Percentiles rank a stretch among this genome's conserved stretches.
These are phyloP conservation scores for Coemansia sp. DNA, from an alignment of 192 early-diverging fungal species.

Conservation along the genomic window DNA sequence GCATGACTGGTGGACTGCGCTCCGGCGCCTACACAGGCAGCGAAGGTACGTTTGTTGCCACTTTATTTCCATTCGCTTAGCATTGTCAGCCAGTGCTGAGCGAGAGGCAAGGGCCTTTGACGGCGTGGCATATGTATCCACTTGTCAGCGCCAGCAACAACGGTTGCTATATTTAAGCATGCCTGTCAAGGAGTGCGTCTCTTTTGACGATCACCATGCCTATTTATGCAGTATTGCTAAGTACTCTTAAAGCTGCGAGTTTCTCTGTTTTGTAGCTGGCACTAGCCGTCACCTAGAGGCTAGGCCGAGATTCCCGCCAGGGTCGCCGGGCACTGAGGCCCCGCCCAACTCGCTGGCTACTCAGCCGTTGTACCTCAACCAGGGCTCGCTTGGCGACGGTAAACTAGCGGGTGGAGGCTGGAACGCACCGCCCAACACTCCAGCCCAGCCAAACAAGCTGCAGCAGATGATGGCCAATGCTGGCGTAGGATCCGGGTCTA, in stretches of 20 bases:
- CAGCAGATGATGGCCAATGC: conserved; percentile 24
- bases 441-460: conserved; percentile 27
- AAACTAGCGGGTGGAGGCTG: conserved; percentile 10
- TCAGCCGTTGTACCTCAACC: conserved; percentile 10
- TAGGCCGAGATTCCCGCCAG: conserved; percentile 6
- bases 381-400: conserved; percentile 4
- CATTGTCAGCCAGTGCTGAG: not conserved
- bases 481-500: not conserved
- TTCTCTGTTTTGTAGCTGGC: conserved; percentile 2
- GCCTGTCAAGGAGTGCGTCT: not conserved
- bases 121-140: not conserved
- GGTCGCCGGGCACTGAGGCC: conserved; percentile 23
- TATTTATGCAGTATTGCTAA: conserved; percentile 9
- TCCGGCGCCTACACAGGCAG: not conserved
- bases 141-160: not conserved
- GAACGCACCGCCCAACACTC: conserved; percentile 38
- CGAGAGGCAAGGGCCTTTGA: not conserved
- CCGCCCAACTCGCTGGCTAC: conserved; percentile 39
- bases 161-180: not conserved
- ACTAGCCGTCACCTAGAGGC: not conserved
- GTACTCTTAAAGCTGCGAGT: not conserved
- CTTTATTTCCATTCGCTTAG: not conserved
- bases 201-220: not conserved
- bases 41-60: not conserved
- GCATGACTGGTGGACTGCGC: not conserved